phyloP scores from a whole-genome alignment of 352 stramenopile species.

The Thraustochytrium striatum region DNA sequence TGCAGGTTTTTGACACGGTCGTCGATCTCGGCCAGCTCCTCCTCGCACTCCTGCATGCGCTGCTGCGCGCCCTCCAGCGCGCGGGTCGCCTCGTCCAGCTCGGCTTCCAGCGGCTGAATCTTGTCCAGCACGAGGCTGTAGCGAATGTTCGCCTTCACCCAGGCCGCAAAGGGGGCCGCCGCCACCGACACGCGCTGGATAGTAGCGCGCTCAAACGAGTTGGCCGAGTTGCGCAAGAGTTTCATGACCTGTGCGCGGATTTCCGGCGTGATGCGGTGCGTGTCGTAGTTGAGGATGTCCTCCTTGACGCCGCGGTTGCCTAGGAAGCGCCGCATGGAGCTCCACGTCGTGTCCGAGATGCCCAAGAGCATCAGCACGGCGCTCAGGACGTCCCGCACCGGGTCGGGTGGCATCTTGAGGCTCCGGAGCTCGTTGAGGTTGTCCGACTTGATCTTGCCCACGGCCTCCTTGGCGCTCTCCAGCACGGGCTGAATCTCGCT shows the following conservation, averaged over 20 bases:
- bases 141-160: conserved; percentile 93
- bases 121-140: conserved; percentile 92
- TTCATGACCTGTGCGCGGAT: conserved; percentile 84
- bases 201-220: conserved; percentile 84
- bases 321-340: conserved; percentile 94
- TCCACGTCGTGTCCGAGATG: conserved; percentile 90
- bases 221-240: conserved; percentile 82
- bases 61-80: conserved; percentile 74
- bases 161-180: conserved; percentile 83
- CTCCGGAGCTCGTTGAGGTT: conserved; percentile 91
- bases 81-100: conserved; percentile 78
- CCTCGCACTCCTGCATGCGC: conserved; percentile 77
- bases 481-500: conserved; percentile 82
- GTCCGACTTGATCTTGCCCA: conserved; percentile 85
- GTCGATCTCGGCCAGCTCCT: conserved; percentile 83
- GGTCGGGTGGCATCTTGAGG: conserved; percentile 87
- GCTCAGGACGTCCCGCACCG: conserved; percentile 87
- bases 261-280: conserved; percentile 77
- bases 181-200: conserved; percentile 89
- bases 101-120: conserved; percentile 83
- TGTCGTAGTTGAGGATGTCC: conserved; percentile 92
- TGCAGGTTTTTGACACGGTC: conserved; percentile 75
- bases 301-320: conserved; percentile 90
- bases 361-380: conserved; percentile 89
- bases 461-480: conserved; percentile 58